Percentiles rank a stretch among this genome's conserved stretches.
Conservation (phyloP, 2,329 filamentous ascomycete genomes). For the Hirsutella thompsonii region DNA sequence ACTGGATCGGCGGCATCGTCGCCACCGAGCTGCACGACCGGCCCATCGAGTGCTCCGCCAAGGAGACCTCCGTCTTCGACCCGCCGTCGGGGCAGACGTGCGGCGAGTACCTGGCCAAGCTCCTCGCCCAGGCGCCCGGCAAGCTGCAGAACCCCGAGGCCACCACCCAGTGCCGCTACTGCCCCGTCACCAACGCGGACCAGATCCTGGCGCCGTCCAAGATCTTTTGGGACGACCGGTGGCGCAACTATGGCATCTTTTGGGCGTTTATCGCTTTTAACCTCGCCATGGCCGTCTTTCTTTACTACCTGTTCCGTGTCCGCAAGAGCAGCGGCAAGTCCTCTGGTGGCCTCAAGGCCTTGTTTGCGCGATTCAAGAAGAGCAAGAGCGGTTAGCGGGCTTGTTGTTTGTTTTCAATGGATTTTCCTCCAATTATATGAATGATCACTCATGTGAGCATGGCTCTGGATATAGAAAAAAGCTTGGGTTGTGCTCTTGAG, state of each 20-base stretch:
- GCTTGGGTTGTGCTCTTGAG: no score
- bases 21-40: slow-evolving; percentile 49
- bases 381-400: no score
- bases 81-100: slow-evolving; percentile 52
- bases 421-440: no score
- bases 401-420: no score
- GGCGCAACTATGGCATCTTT: slow-evolving; percentile 59
- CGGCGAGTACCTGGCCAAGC: slow-evolving; percentile 45
- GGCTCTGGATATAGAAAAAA: no score
- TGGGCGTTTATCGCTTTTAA: slow-evolving; percentile 57
- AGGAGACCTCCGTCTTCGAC: slow-evolving; percentile 52
- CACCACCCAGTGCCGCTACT: slow-evolving; percentile 50
- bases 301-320: slow-evolving; percentile 53
- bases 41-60: slow-evolving; percentile 33
- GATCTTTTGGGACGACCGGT: slow-evolving; percentile 41
- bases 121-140: slow-evolving; percentile 36
- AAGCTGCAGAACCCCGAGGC: slow-evolving; percentile 49
- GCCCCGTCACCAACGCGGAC: slow-evolving; percentile 47
- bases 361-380: no score
- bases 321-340: slow-evolving; percentile 15
- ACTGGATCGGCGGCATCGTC: slow-evolving; percentile 55
- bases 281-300: slow-evolving; percentile 38
- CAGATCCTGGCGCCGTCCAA: slow-evolving; percentile 37
- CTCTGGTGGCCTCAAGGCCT: background rate
- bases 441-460: no score